Evolutionary conservation across 495 filamentous ascomycete genomes (phyloP).

Genomic region (Neurospora sp.): DNA sequence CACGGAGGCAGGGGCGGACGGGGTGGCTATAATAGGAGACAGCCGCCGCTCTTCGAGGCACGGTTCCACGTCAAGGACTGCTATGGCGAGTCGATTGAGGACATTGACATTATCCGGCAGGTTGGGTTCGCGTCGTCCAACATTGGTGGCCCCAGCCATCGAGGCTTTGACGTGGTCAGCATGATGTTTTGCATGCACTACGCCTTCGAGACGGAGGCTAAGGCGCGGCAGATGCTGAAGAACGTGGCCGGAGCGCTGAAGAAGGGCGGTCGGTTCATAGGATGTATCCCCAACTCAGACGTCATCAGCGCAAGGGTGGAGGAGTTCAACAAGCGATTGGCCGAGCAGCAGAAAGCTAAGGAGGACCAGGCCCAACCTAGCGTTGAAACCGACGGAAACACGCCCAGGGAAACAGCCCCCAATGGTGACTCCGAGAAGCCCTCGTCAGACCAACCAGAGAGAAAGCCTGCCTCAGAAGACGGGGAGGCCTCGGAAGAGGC

Average conservation of each 20-base stretch:
- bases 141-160: conserved; percentile 45
- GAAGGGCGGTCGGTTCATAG: conserved; percentile 89
- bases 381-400: background rate
- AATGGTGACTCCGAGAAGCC: background rate
- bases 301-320: conserved; percentile 59
- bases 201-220: conserved; percentile 84
- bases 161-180: conserved; percentile 89
- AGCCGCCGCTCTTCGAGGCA: conserved; percentile 59
- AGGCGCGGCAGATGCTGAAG: conserved; percentile 81
- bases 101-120: conserved; percentile 65
- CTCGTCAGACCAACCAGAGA: background rate
- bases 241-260: conserved; percentile 85
- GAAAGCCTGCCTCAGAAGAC: background rate
- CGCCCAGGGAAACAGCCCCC: background rate
- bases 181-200: conserved; percentile 99
- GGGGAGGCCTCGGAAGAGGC: conserved; percentile 1
- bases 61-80: conserved; percentile 85
- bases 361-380: conserved; percentile 15
- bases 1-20: conserved; percentile 49
- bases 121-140: conserved; percentile 74
- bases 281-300: conserved; percentile 88
- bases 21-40: conserved; percentile 33
- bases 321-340: conserved; percentile 45
- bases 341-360: conserved; percentile 41
- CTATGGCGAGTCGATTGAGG: conserved; percentile 68